These are phyloP conservation scores for Vitis riparia DNA, from an alignment of 164 flowering plant species.

Conservation along the genomic window DNA sequence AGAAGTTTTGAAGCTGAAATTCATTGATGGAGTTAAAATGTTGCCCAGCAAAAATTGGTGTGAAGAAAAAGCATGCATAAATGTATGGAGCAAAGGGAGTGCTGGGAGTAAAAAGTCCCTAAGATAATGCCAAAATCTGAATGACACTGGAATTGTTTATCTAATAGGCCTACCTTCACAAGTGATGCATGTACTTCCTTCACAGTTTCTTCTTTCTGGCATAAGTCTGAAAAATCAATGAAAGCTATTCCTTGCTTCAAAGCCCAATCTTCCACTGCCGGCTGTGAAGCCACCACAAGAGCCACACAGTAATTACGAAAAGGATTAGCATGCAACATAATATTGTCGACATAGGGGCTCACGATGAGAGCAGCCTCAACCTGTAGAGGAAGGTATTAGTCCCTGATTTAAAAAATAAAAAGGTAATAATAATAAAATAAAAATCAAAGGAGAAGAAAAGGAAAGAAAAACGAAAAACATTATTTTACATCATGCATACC, in stretches of 20 bases:
- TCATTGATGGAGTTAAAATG: too few species aligned
- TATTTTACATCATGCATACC: slow-evolving; percentile 35
- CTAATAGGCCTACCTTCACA: slow-evolving; percentile 53
- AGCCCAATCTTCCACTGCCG: slow-evolving; percentile 78
- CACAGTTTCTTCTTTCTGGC: slow-evolving; percentile 60
- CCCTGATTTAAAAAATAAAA: not conserved
- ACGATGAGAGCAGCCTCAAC: slow-evolving; percentile 80
- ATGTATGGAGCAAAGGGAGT: not conserved
- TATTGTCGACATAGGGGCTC: slow-evolving; percentile 83
- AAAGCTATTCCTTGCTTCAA: slow-evolving; percentile 47
- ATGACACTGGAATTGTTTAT: not conserved
- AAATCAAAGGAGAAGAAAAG: too few species aligned
- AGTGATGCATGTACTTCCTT: slow-evolving; percentile 83
- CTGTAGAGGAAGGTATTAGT: slow-evolving; percentile 41
- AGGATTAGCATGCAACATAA: slow-evolving; percentile 93
- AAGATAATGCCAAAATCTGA: not conserved
- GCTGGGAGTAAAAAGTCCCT: not conserved
- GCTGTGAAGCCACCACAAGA: slow-evolving; percentile 72
- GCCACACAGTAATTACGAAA: slow-evolving; percentile 94
- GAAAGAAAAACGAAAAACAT: not conserved
- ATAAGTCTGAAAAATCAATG: slow-evolving; percentile 61
- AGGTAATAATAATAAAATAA: too few species aligned
- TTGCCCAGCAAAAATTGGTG: too few species aligned
- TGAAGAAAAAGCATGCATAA: too few species aligned
- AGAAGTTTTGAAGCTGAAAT: too few species aligned